Evolutionary conservation across 1,284 basidiomycete species (phyloP).

Genomic region (Bjerkandera adusta): DNA sequence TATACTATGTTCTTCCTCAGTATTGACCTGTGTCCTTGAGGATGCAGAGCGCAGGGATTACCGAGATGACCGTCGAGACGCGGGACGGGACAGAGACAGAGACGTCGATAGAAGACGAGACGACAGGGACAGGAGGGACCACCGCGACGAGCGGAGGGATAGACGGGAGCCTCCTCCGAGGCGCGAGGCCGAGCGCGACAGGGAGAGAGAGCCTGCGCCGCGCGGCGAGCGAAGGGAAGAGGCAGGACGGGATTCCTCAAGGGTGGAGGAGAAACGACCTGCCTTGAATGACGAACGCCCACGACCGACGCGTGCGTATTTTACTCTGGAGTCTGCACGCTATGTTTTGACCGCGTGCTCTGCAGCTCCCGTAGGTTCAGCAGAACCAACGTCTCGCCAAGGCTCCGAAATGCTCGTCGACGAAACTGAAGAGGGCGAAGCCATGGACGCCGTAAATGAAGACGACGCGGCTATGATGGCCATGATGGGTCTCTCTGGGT

Average conservation of each 20-base stretch:
- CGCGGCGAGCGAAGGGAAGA: slow-evolving; percentile 16
- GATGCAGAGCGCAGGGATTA: slow-evolving; percentile 34
- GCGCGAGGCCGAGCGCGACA: slow-evolving; percentile 21
- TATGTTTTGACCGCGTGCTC: neutral
- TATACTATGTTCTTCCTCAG: neutral
- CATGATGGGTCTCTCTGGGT: slow-evolving; percentile 89
- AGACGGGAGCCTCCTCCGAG: slow-evolving; percentile 10
- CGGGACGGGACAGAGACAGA: slow-evolving; percentile 33
- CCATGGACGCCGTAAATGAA: slow-evolving; percentile 64
- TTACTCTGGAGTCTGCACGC: neutral
- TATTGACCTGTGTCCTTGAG: neutral
- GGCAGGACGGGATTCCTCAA: neutral
- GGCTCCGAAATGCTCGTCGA: slow-evolving; percentile 37
- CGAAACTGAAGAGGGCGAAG: slow-evolving; percentile 54
- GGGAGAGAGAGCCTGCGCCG: slow-evolving; percentile 21
- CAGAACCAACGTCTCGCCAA: slow-evolving; percentile 17
- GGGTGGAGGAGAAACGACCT: slow-evolving; percentile 4
- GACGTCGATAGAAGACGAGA: slow-evolving; percentile 34
- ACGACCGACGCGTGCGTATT: no score
- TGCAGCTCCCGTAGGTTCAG: slow-evolving; percentile 3
- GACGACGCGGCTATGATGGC: slow-evolving; percentile 85
- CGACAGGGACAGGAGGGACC: slow-evolving; percentile 26
- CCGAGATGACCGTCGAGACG: slow-evolving; percentile 38
- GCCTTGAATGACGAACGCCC: no score
- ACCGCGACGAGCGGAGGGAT: slow-evolving; percentile 23